Conservation (phyloP, 1,139 yeast genomes). For the Yamadazyma songkhlaensis region DNA sequence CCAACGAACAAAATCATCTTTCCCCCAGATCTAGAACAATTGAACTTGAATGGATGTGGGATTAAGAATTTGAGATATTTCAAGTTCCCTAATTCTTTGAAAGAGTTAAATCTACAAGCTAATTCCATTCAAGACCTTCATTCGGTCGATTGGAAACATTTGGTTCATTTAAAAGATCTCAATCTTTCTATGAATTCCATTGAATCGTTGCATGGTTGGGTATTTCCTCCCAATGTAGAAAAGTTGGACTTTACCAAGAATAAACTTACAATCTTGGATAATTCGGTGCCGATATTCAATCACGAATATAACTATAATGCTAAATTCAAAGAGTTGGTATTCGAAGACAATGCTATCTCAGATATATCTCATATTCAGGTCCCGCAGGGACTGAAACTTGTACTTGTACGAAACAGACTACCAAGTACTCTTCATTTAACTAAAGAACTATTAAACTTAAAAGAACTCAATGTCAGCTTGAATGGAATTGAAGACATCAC, state of each 20-base stretch:
- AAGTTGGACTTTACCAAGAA: slow-evolving; percentile 24
- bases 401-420: slow-evolving; percentile 13
- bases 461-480: slow-evolving; percentile 19
- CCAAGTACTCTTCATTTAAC: slow-evolving; percentile 11
- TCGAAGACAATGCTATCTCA: slow-evolving; percentile 17
- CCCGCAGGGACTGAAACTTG: slow-evolving; percentile 15
- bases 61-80: slow-evolving; percentile 19
- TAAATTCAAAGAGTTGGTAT: slow-evolving; percentile 10
- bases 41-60: slow-evolving; percentile 18
- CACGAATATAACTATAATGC: slow-evolving; percentile 5
- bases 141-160: slow-evolving; percentile 21
- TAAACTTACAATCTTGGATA: slow-evolving; percentile 11
- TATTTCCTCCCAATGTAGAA: slow-evolving; percentile 21
- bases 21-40: slow-evolving; percentile 17
- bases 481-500: slow-evolving; percentile 17
- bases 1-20: slow-evolving; percentile 13
- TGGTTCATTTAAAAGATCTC: slow-evolving; percentile 20
- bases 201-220: slow-evolving; percentile 20
- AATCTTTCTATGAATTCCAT: slow-evolving; percentile 21
- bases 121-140: slow-evolving; percentile 20
- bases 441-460: slow-evolving; percentile 12
- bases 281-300: slow-evolving; percentile 12
- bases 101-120: slow-evolving; percentile 14
- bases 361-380: slow-evolving; percentile 16
- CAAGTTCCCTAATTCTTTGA: slow-evolving; percentile 25